Evolutionary conservation across 2,329 filamentous ascomycete genomes (phyloP), one percentile per base, ranked within the genome.

Genomic region (Cladosporium cucumerinum): DNA sequence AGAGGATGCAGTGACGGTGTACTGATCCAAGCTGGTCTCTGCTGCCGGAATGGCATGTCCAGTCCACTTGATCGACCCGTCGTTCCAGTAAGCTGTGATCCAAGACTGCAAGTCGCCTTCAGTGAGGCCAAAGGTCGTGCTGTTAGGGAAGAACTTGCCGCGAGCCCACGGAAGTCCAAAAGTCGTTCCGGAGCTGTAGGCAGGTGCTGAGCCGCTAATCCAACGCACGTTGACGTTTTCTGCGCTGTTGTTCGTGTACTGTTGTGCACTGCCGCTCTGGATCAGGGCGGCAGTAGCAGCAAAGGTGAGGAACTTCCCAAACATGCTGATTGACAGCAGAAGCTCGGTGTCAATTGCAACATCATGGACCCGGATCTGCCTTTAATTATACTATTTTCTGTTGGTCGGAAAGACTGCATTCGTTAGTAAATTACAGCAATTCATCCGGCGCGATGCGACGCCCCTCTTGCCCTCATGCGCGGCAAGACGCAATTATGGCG

Each of bases 21-120:
- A 85, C 21, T 78, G 76, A 2, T 80, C 77, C 3, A 77, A 71
- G 1, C 79, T 71, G 0, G 68, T 69, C 1, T 80, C 78, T 0
- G 78, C 79, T 5, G 76, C 80, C 14, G 79, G 73, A 51, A 87
- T 76, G 0, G 85, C 84, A 69, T 87, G 86, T 0, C 80, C 85
- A 2, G 83, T 86, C 86, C 86, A 88, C 70, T 87, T 87, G 61
- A 87, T 78, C 0, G 85, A 86, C 28, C 82, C 84, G 73, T 88
- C 86, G 1, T 81, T 79, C 86, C 85, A 88, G 71, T 84, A 85
- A 0, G 82, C 84, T 0, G 82, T 87, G 3, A 81, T 76, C 85
- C 85, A 87, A 0, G 85, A 84, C 66, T 87, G 81, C 7, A 85
- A 72, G 36, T 61, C 36, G 46, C 64, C 52, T 36, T 54, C 60